These are phyloP conservation scores for Circinella umbellata DNA, from an alignment of 371 early-diverging fungal genomes.

Conservation along the genomic window DNA sequence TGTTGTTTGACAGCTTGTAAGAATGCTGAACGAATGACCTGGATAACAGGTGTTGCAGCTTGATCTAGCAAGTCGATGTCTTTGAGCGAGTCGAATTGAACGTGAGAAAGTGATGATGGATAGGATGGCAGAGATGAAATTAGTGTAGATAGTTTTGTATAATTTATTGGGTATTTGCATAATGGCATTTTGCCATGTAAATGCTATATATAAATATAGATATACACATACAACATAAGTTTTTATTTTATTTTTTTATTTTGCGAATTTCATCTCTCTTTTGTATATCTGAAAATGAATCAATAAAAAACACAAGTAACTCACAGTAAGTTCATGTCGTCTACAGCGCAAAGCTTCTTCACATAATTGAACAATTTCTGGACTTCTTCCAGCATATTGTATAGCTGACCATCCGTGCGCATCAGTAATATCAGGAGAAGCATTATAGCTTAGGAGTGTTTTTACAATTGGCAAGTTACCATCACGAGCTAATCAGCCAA, in stretches of 20 bases:
- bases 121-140: slow-evolving; percentile 51
- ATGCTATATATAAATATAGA: slow-evolving; percentile 4
- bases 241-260: not conserved
- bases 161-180: slow-evolving; percentile 54
- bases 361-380: slow-evolving; percentile 65
- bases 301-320: slow-evolving; percentile 1
- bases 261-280: not conserved
- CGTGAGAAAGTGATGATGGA: slow-evolving; percentile 49
- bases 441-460: slow-evolving; percentile 59
- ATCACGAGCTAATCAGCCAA: slow-evolving; percentile 59
- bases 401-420: slow-evolving; percentile 76
- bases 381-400: slow-evolving; percentile 67
- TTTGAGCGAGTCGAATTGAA: slow-evolving; percentile 43
- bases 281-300: not conserved
- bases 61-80: slow-evolving; percentile 47
- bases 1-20: slow-evolving; percentile 65
- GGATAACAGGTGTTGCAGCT: slow-evolving; percentile 32
- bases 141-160: slow-evolving; percentile 56
- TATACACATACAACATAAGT: not conserved
- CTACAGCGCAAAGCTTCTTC: slow-evolving; percentile 59
- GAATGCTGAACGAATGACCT: slow-evolving; percentile 54
- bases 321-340: slow-evolving; percentile 55
- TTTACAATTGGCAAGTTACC: slow-evolving; percentile 67
- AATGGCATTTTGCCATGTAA: slow-evolving; percentile 26
- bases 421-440: slow-evolving; percentile 66